Evolutionary conservation across 164 flowering plant species (phyloP), one percentile per base, ranked within the genome.

Genomic region (Magnolia officinalis): DNA sequence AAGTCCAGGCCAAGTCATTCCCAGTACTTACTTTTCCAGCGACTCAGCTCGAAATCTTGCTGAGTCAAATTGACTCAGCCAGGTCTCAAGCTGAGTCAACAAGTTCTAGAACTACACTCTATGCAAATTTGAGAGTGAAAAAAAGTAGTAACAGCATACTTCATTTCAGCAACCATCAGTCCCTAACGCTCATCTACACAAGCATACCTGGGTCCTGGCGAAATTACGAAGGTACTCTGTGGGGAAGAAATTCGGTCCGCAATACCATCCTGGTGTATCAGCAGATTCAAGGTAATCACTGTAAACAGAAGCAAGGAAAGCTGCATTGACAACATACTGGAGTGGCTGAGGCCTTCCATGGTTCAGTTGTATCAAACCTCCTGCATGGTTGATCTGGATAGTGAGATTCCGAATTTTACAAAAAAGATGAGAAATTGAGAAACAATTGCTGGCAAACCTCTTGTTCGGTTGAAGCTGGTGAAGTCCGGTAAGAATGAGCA

Each of bases 251-350:
- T 84, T 89, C 64, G 97, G 98, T 51, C 98, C 98, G 86, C 98
- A 95, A 76, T 92, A 89, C 98, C 98, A 95, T 61, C 98, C 98
- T 23, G 98, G 98, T 50, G 98, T 95, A 80, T 93, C 98, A 13
- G 98, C 94, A 76, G 98, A 94, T 10, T 88, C 95, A 78, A 95
- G 94, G 72, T 95, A 95, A 82, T 95, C 98, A 77, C 91, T 86
- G 76, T 76, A 95, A 37, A 93, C 49, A 6, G 94, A 84, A 71
- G 98, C 98, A 75, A 95, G 78, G 89, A 95, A 95, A 23, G 98
- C 98, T 20, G 98, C 97, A 85, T 95, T 90, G 37, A 88, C 98
- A 18, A 86, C 91, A 74, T 92, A 95, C 69, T 93, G 98, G 72
- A 95, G 97, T 63, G 98, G 96, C 84, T 93, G 98, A 50, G 98